These are phyloP conservation scores for Taiozyma sp. DNA, from an alignment of 1,139 yeast genomes.

Conservation along the genomic window DNA sequence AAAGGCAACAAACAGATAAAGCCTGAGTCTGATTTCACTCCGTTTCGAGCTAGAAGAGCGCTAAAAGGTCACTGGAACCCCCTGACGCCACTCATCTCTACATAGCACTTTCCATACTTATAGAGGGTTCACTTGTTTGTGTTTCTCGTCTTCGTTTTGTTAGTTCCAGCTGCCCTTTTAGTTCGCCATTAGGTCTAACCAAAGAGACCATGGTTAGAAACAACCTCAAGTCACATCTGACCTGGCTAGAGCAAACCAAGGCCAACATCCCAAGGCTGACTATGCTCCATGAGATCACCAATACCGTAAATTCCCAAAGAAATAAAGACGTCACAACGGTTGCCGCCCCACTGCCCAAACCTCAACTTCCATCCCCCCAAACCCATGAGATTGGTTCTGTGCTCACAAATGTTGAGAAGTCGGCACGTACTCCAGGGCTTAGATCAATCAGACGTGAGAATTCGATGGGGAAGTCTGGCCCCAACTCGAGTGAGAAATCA, in stretches of 20 bases:
- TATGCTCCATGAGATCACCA: conserved; percentile 7
- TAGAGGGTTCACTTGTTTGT: background rate
- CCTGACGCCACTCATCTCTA: too few relatives aligned
- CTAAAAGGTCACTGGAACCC: too few relatives aligned
- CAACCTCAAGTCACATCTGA: conserved; percentile 19
- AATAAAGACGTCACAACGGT: background rate
- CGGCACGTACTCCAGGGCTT: conserved; percentile 13
- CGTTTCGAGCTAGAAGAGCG: too few relatives aligned
- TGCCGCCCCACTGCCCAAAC: background rate
- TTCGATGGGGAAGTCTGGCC: conserved; percentile 6
- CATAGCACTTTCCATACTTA: too few relatives aligned
- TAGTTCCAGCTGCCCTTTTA: background rate
- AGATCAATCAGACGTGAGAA: conserved; percentile 19
- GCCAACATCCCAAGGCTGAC: conserved; percentile 15
- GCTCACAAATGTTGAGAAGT: conserved; percentile 14
- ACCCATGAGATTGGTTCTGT: conserved; percentile 11
- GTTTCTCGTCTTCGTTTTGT: background rate
- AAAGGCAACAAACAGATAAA: background rate
- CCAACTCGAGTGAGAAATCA: conserved; percentile 4
- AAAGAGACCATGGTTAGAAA: conserved; percentile 12
- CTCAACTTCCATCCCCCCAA: background rate
- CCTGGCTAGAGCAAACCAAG: conserved; percentile 18
- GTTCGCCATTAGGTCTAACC: background rate
- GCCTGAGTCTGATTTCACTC: too few relatives aligned
- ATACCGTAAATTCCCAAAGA: background rate